Base-by-base conservation (phyloP, 176 grass and related monocot species). In the Avena sativa region DNA sequence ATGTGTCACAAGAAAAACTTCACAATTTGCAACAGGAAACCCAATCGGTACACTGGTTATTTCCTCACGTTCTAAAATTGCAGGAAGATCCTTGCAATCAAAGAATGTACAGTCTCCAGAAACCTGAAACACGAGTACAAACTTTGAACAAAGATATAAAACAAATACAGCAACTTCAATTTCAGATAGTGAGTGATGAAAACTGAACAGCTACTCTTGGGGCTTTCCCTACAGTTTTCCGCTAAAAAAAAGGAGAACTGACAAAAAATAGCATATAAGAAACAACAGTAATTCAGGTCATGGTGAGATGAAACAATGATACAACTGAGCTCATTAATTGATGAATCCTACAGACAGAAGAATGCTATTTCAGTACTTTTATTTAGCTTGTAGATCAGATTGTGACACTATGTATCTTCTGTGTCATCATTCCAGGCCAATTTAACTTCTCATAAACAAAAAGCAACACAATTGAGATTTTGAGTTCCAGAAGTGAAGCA, bases 51-150 rank as follows among this genome's bases (percentile, higher is more conserved):
- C 92, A 84, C 88, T 95, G 5, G 19, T 91, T 83, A 94, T 64
- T 60, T 87, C 47, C 72, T 92, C 86, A 58, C 0, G 46, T 58
- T 86, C 64, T 80, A 94, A 91, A 91, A 98, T 89, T 84, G 23
- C 78, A 71, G 88, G 86, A 77, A 98, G 86, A 63, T 85, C 71
- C 86, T 91, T 91, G 88, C 91, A 94, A 94, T 98, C 92, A 81
- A 95, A 98, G 84, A 89, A 98, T 65, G 88, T 92, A 74, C 96
- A 98, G 71, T 98, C 96, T 71, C 93, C 96, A 84, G 96, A 95
- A 78, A 98, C 90, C 96, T 95, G 79, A 91, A 93, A 78, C 38
- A 87, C 9, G 59, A 30, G 67, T 71, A 74, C 21, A 82, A 62
- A 17, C 0, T 79, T 88, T 83, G 14, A 85, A 71, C 10, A 85